Base-by-base conservation (phyloP, 805 yeast genomes). In the Ogataea pilisensis region DNA sequence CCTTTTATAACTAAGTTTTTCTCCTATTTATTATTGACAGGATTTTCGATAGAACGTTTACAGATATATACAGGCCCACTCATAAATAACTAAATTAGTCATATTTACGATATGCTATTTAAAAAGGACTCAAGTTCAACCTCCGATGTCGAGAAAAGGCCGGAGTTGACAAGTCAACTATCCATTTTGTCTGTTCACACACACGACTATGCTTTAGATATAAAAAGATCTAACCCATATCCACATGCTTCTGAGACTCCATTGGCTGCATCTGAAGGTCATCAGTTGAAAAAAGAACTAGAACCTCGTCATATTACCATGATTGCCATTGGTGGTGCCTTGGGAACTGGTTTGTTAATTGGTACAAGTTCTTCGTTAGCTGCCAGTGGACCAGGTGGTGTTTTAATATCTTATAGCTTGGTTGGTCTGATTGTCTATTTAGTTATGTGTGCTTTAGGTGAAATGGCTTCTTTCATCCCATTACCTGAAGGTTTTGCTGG, bases 301-400 rank as follows among this genome's bases (percentile, higher is more conserved):
- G 67, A 72, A 40, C 64, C 78, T 9, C 59, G 81, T 48, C 80
- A 75, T 45, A 70, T 74, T 49, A 66, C 76, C 37, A 75, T 76
- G 80, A 74, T 76, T 63, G 78, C 93, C 48, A 77, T 86, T 49
- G 95, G 93, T 50, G 91, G 93, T 50, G 85, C 91, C 8, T 64
- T 85, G 38, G 93, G 93, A 41, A 84, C 93, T 1, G 95, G 90
- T 55, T 69, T 85, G 42, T 67, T 85, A 49, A 81, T 85, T 50
- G 88, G 90, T 53, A 82, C 90, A 3, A 88, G 89, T 42, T 65
- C 78, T 13, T 80, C 90, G 1, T 68, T 85, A 41, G 68, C 72
- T n/a, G 59, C 70, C 11, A 88, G 86, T 12, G 95, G 95, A 7
- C 91, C 83, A 2, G 83, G 72, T 21, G 67, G 79, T 38, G 68